Evolutionary conservation across 1,139 yeast species (phyloP), one percentile per base, ranked within the genome.

Genomic region (Blastobotrys arbuscula): DNA sequence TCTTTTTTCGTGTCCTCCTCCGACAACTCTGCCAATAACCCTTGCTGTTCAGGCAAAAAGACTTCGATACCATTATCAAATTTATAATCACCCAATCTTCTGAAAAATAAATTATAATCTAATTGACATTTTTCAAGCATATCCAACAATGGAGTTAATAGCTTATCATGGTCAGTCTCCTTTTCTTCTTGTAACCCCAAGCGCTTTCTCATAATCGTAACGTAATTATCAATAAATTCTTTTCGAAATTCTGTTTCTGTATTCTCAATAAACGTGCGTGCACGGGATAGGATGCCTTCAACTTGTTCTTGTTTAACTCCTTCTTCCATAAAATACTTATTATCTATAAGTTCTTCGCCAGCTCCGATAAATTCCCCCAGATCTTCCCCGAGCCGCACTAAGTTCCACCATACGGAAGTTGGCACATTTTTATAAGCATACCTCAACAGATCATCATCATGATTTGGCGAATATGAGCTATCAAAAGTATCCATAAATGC

Each of bases 381-480:
- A 51, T 84, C 81, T 62, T 92, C 96, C 2, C 95, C 97, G 21
- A 90, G 71, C 54, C 94, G 77, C 0, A 88, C 80, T 62, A 92
- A 71, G 64, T 90, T 92, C 95, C 96, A 92, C 95, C 96, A 89
- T 44, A 92, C 81, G 0, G 92, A 79, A 12, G 84, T 77, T 0
- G 97, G 97, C 13, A 88, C 84, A 60, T 86, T 87, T 31, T 76
- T 76, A 66, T 84, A 90, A 9, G 89, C 79, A 64, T 92, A 92
- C 44, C 97, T 72, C 24, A 71, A 65, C 48, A 73, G 71, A 44
- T 76, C 78, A 63, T 92, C 98, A 62, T 89, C 97, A 48, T 89
- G 90, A 62, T 92, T 92, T 1, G 97, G 94, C 0, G 97, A 85
- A 62, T 78, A 90, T 47, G 76, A 67, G 7, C 95, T 90, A 60